Conservation (phyloP, 768 basidiomycete species). For the Mrakia hoshinonis region DNA sequence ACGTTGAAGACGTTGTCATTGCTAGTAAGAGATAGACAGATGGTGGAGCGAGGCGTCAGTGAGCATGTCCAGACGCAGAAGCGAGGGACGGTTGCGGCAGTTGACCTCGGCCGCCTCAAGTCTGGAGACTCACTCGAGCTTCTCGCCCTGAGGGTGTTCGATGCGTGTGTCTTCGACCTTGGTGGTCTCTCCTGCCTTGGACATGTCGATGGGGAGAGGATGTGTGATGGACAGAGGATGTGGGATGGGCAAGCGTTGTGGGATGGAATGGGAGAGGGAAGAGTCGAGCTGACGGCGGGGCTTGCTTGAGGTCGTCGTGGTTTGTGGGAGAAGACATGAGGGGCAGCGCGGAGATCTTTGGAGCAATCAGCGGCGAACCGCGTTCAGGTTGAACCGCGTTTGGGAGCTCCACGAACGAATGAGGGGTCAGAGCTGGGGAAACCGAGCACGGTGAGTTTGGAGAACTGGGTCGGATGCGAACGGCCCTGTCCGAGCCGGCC, state of each 20-base stretch:
- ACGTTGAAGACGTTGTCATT: background rate
- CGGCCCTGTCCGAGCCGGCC: too few species aligned
- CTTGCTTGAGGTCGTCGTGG: too few species aligned
- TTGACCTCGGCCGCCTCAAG: too few species aligned
- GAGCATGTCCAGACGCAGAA: background rate
- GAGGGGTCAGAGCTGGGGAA: too few species aligned
- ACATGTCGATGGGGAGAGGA: background rate
- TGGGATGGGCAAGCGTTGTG: background rate
- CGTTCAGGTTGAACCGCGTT: too few species aligned
- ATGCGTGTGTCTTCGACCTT: background rate
- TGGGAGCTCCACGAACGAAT: too few species aligned
- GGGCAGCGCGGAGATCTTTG: too few species aligned
- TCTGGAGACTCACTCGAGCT: background rate
- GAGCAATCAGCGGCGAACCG: too few species aligned
- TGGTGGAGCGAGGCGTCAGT: background rate
- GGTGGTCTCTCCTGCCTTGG: background rate
- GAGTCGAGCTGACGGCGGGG: background rate
- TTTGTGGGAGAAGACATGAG: too few species aligned
- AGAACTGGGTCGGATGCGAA: too few species aligned
- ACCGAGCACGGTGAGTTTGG: too few species aligned
- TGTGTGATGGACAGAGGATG: background rate
- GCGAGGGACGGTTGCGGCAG: too few species aligned
- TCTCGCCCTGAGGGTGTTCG: background rate
- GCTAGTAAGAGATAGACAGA: background rate
- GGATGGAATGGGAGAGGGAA: background rate